Percentiles rank a stretch among this genome's conserved stretches.
These are phyloP conservation scores for Populus deltoides DNA, from an alignment of 345 rosid genomes.

Conservation along the genomic window DNA sequence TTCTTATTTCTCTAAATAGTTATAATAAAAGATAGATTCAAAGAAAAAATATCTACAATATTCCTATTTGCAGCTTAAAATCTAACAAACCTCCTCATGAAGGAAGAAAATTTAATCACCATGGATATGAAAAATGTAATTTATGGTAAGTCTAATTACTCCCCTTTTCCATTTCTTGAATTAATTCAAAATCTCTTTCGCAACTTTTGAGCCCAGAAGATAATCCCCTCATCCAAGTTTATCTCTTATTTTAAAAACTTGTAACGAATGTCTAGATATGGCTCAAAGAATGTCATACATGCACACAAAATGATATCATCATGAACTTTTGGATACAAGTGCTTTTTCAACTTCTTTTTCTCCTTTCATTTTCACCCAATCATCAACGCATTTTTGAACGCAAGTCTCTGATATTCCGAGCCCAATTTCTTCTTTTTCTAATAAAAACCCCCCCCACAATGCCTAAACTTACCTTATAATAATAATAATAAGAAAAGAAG, in stretches of 20 bases:
- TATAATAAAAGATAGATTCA: too few relatives aligned
- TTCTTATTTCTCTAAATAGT: too few relatives aligned
- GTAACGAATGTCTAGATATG: background rate
- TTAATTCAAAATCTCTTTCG: background rate
- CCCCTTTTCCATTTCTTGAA: background rate
- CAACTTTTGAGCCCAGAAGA: background rate
- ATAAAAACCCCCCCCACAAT: slow-evolving; percentile 25
- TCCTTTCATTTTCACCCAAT: slow-evolving; percentile 28
- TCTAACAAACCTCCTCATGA: too few relatives aligned
- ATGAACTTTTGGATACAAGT: background rate
- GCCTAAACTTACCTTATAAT: slow-evolving; percentile 20
- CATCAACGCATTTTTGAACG: slow-evolving; percentile 28
- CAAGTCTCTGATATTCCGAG: slow-evolving; percentile 33
- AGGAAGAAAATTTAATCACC: too few relatives aligned
- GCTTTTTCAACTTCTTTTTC: background rate
- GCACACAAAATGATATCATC: slow-evolving; percentile 3
- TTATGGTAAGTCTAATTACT: background rate
- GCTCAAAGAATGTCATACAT: slow-evolving; percentile 2
- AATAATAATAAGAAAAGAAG: background rate
- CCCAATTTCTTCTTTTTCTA: slow-evolving; percentile 31
- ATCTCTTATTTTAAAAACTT: background rate
- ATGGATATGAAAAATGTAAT: too few relatives aligned
- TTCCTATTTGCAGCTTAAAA: too few relatives aligned
- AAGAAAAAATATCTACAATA: too few relatives aligned
- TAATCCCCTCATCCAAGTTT: background rate